Base-by-base conservation (phyloP, 2,329 filamentous ascomycete genomes). In the Aspergillus sclerotialis region DNA sequence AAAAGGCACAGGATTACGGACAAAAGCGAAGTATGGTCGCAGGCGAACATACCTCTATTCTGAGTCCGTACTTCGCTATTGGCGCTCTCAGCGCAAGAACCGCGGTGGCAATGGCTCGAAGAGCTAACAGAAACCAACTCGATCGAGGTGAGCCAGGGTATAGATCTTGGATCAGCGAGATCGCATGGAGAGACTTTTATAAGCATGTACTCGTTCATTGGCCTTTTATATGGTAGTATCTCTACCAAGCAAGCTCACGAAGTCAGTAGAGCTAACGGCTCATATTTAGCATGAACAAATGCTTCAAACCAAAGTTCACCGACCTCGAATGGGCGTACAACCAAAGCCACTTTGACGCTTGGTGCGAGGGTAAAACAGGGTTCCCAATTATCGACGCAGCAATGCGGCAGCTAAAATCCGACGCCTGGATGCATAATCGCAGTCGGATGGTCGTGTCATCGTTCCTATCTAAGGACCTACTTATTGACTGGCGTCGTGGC, bases 141-240 rank as follows among this genome's bases (percentile, higher is more conserved):
- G 76, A 87, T 39, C 75, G 67, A 1, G 82, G 82, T 0, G 71
- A 73, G 13, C 61, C 75, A 11, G 84, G 84, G 0, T 80, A 84
- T 37, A 68, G 73, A 32, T 69, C 70, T 0, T 93, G 85, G 85
- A 86, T 92, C 43, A 80, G 80, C 34, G 86, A 93, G 58, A 71
- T 93, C 3, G 86, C 84, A 0, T 92, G 86, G 86, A 70, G 86
- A 10, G 86, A 93, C 50, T 93, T 93, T 52, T 93, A 93, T 64
- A 86, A 81, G 50, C 84, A 92, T 55, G 84, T 94, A 3, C 64
- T 94, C 4, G 84, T 80, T 1, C 68, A 89, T 40, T 94, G 86
- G 85, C 89, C 89, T 0, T 89, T 88, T 33, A 61, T 68, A 28
- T 67, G 65, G 62, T 63, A 42, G 36, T 50, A 34, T 5, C 7